Evolutionary conservation across 257 asterid genomes (phyloP), one percentile per base, ranked within the genome.

Genomic region (Scutellaria barbata): DNA sequence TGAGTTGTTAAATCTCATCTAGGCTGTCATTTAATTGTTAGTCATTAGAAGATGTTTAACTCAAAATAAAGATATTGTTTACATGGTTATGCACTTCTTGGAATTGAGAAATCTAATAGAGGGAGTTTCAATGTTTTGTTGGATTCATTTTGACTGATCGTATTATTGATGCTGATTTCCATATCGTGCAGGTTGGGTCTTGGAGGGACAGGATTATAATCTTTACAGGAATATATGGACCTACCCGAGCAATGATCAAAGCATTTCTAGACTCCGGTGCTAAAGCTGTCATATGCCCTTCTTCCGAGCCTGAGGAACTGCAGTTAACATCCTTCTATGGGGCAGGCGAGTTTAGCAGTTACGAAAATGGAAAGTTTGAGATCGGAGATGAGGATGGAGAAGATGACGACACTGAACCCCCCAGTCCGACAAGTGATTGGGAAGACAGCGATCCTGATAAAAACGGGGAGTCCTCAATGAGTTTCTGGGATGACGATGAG

Each of bases 191-290:
- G 99, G 81, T 89, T 54, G 99, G 99, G 66, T 83, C 96, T 61
- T 95, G 99, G 99, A 89, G 96, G 82, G 98, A 95, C 72, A 84
- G 99, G 81, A 92, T 95, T 58, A 81, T 95, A 82, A 82, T 92
- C 70, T 89, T 90, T 88, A 84, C 98, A 1, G 97, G 99, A 46
- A 80, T 87, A 50, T 88, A 84, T 17, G 99, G 99, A 72, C 99
- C 98, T 10, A 85, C 85, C 6, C 85, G 74, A 66, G 82, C 95
- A 58, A 72, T 95, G 82, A 82, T 83, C 18, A 95, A 95, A 87
- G 92, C 98, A 53, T 86, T 92, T 83, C 81, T 95, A 55, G 97
- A 89, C 80, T 95, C 97, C 7, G 96, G 98, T 68, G 99, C 98
- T 61, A 95, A 95, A 77, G 96, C 99, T 54, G 93, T 95, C 14